These are phyloP conservation scores for Dissophora ornata DNA, from an alignment of 192 early-diverging fungal genomes.

Conservation along the genomic window DNA sequence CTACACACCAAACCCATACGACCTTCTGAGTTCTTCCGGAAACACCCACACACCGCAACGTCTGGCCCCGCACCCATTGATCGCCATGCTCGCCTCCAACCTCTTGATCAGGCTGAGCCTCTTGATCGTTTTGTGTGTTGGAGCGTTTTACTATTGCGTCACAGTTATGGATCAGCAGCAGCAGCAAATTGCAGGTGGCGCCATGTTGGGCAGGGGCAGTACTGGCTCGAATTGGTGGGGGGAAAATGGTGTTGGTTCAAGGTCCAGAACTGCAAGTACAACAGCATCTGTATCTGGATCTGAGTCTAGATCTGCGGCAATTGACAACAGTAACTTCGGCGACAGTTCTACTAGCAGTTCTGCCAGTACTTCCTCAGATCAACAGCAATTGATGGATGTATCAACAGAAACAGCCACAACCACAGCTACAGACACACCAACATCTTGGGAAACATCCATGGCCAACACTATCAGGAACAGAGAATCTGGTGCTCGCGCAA, in stretches of 20 bases:
- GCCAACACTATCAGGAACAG: too few species aligned
- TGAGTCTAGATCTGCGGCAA: too few species aligned
- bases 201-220: neutral
- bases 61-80: slow-evolving; percentile 14
- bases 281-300: neutral
- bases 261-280: too few species aligned
- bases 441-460: too few species aligned
- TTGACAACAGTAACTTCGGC: neutral
- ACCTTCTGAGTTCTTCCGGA: neutral
- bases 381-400: too few species aligned
- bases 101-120: slow-evolving; percentile 22
- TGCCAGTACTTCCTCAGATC: too few species aligned
- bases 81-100: slow-evolving; percentile 27
- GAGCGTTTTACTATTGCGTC: slow-evolving; percentile 38
- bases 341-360: too few species aligned
- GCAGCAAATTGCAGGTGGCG: slow-evolving; percentile 8
- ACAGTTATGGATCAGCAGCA: slow-evolving; percentile 44
- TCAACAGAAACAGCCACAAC: too few species aligned
- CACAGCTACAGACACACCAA: too few species aligned
- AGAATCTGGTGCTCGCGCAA: too few species aligned
- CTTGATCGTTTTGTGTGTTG: slow-evolving; percentile 27
- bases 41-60: slow-evolving; percentile 11
- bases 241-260: neutral
- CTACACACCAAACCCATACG: too few species aligned
- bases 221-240: neutral